These are phyloP conservation scores for Podospora bellae-mahoneyi DNA, from an alignment of 495 filamentous ascomycete genomes.

Conservation along the genomic window DNA sequence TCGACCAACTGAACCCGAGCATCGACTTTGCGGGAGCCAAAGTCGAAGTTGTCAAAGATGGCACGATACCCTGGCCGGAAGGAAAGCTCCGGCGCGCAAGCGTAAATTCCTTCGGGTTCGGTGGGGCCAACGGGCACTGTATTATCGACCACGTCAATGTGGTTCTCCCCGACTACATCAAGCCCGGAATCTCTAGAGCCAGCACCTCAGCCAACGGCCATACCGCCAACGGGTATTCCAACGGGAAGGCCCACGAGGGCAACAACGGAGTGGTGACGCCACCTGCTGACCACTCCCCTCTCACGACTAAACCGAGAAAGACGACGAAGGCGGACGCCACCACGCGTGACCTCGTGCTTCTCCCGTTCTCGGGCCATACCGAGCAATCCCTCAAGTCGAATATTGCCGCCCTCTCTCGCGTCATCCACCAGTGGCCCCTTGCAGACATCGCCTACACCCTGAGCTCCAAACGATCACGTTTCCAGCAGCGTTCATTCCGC, in stretches of 20 bases:
- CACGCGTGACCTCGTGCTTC: background rate
- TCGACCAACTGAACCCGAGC: conserved; percentile 43
- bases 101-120: conserved; percentile 56
- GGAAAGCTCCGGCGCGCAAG: conserved; percentile 34
- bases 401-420: conserved; percentile 21
- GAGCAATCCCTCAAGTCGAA: conserved; percentile 13
- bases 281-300: no score
- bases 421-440: conserved; percentile 18
- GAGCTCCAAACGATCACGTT: background rate
- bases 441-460: conserved; percentile 10
- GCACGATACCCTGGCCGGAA: conserved; percentile 13
- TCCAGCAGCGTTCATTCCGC: conserved; percentile 19
- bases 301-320: no score
- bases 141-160: conserved; percentile 40
- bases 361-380: conserved; percentile 27
- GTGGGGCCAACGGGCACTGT: conserved; percentile 53
- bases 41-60: conserved; percentile 8
- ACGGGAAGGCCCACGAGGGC: conserved; percentile 1
- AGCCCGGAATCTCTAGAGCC: background rate
- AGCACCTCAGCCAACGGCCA: background rate
- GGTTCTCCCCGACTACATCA: background rate
- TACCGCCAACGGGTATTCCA: background rate
- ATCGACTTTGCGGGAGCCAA: conserved; percentile 22
- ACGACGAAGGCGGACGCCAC: background rate
- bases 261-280: background rate